A percentile compares a stretch with the other conserved stretches of the same genome.
Conservation (phyloP, 441 rosid species). For the Iberis amara region DNA sequence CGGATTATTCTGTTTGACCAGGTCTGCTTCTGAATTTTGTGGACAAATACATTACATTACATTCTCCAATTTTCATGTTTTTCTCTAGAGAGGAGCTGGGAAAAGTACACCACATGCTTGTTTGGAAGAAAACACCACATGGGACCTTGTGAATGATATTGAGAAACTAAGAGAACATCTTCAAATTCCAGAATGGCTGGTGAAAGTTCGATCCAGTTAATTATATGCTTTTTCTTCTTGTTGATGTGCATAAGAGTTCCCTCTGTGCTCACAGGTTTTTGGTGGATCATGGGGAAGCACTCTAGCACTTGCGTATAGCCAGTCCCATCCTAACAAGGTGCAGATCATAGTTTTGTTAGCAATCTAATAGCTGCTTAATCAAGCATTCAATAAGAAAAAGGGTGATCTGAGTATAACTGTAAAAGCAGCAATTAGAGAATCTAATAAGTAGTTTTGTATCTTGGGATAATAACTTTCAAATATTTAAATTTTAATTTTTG, state of each 20-base stretch:
- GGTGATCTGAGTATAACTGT: background rate
- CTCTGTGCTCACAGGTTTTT: constrained; percentile 54
- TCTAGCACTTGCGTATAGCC: constrained; percentile 78
- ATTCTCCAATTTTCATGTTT: background rate
- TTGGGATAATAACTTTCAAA: constrained; percentile 1
- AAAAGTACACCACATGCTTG: constrained; percentile 96
- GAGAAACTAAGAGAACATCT: constrained; percentile 80
- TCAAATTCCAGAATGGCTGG: constrained; percentile 90
- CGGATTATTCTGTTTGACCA: constrained; percentile 80
- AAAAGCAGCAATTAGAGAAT: background rate
- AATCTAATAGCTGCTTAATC: too few relatives aligned
- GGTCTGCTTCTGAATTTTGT: constrained; percentile 33
- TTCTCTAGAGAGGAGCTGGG: constrained; percentile 74
- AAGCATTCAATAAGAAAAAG: too few relatives aligned
- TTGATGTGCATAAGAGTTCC: background rate
- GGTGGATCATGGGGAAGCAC: constrained; percentile 99
- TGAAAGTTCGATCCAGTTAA: constrained; percentile 23
- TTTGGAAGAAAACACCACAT: constrained; percentile 80
- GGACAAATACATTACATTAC: background rate
- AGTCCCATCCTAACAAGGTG: constrained; percentile 82
- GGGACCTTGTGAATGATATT: constrained; percentile 79
- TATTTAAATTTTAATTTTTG: constrained; percentile 9
- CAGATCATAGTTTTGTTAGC: background rate
- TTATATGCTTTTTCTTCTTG: background rate
- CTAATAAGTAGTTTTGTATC: background rate